These are phyloP conservation scores for Cryphonectria nitschkei DNA, from an alignment of 2,329 filamentous ascomycete species.

Conservation along the genomic window DNA sequence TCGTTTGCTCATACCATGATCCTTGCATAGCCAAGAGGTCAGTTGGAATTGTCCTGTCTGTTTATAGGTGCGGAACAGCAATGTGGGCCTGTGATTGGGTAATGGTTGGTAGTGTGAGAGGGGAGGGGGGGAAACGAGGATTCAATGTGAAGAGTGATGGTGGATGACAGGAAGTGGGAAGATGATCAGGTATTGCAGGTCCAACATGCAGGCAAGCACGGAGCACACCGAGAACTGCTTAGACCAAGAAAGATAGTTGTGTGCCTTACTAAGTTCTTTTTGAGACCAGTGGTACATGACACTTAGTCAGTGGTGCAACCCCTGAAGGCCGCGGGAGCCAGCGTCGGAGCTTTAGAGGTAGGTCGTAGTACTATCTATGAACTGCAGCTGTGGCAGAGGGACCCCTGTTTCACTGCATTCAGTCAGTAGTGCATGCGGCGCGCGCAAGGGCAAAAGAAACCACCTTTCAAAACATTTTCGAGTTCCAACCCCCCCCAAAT, in stretches of 20 bases:
- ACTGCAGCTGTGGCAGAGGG: background rate
- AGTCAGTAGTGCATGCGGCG: background rate
- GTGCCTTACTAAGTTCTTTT: background rate
- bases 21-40: background rate
- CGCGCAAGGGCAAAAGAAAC: constrained; percentile 9
- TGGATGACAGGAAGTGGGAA: background rate
- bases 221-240: background rate
- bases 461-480: constrained; percentile 24
- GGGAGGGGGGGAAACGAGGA: background rate
- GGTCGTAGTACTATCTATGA: background rate
- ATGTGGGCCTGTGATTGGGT: background rate
- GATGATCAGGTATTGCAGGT: background rate
- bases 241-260: background rate
- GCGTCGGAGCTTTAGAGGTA: background rate
- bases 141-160: background rate
- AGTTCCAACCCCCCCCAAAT: background rate
- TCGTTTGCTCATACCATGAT: background rate
- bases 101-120: background rate
- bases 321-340: background rate
- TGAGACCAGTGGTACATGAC: too few relatives aligned
- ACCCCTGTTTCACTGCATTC: constrained; percentile 28
- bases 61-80: background rate
- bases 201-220: background rate
- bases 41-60: background rate
- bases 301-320: background rate